Base-by-base conservation (phyloP, 148 eudicot species). In the Chenopodium formosanum region DNA sequence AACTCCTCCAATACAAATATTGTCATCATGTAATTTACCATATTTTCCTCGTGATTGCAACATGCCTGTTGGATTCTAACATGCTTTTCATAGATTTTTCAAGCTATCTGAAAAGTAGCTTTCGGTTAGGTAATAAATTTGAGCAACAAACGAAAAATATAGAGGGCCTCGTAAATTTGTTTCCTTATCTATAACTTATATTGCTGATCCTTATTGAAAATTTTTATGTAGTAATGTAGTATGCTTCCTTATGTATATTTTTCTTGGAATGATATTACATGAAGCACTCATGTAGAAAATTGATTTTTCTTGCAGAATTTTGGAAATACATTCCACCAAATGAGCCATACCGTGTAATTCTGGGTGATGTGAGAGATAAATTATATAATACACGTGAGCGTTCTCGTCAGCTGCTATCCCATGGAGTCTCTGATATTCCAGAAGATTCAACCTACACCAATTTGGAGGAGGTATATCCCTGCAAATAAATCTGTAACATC, bases 291-390 rank as follows among this genome's bases (percentile, higher is more conserved):
- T 65, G n/a, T 34, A 16, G 46, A 6, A 27, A 47, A 27, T n/a
- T 70, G 73, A 56, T 52, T 76, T 52, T 58, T 72, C 53, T 50
- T 84, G 87, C 92, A 95, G 99, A 96, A 87, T 96, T 94, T 75
- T 96, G 99, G 98, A 96, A 94, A 83, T 88, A 90, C 67, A 88
- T 96, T 72, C 98, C 99, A 76, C 88, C 93, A 48, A 96, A 74
- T 80, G 99, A 96, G 81, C 98, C 99, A 66, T 96, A 96, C 60
- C 97, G 98, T 82, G 99, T 96, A 11, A 86, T 96, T 80, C 97
- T 96, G 73, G 98, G 98, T 79, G 94, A 94, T 75, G 99, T 96
- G 83, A 90, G 99, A 84, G 99, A 96, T 85, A 94, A 90, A 80
- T 86, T 96, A 76, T 96, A 96, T 73, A 85, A 90, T 68, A 94